A percentile compares a stretch with the other conserved stretches of the same genome.
Conservation (phyloP, 2,329 filamentous ascomycete genomes). For the Botrytis deweyae region DNA sequence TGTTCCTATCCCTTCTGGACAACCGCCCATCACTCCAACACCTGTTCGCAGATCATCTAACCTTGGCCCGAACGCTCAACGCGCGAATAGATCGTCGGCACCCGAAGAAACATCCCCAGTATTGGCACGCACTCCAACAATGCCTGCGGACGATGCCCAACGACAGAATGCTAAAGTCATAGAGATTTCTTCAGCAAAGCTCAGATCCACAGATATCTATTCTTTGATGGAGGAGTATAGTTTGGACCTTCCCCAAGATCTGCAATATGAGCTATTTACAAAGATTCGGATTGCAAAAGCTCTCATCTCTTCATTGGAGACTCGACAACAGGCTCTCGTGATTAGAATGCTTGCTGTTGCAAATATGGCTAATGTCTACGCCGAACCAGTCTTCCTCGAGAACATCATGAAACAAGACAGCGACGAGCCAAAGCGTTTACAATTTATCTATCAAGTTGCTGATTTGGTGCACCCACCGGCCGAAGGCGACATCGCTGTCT, state of each 20-base stretch:
- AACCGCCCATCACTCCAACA: slow-evolving; percentile 38
- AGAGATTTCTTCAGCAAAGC: slow-evolving; percentile 54
- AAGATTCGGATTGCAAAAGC: slow-evolving; percentile 82
- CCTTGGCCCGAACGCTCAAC: slow-evolving; percentile 37
- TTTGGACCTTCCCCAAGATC: slow-evolving; percentile 66
- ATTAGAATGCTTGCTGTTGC: slow-evolving; percentile 83
- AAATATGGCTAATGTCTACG: slow-evolving; percentile 87
- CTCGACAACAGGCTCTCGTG: slow-evolving; percentile 73
- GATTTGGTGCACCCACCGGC: slow-evolving; percentile 85
- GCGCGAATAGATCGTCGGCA: slow-evolving; percentile 37
- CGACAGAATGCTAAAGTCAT: slow-evolving; percentile 36
- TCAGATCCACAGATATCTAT: slow-evolving; percentile 54
- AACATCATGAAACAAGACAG: slow-evolving; percentile 84
- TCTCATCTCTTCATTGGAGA: slow-evolving; percentile 62
- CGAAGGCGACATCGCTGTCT: slow-evolving; percentile 65
- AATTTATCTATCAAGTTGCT: slow-evolving; percentile 87
- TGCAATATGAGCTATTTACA: slow-evolving; percentile 82
- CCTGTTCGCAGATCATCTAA: slow-evolving; percentile 40
- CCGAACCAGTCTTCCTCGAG: slow-evolving; percentile 78
- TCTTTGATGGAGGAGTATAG: slow-evolving; percentile 57
- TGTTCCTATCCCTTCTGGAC: slow-evolving; percentile 26
- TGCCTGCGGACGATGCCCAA: slow-evolving; percentile 32
- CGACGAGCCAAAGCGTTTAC: slow-evolving; percentile 84
- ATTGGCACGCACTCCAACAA: slow-evolving; percentile 29
- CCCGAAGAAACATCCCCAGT: slow-evolving; percentile 40